Evolutionary conservation across 108 stramenopile species (phyloP), one percentile per base, ranked within the genome.

Genomic region (Nitzschia putrida): DNA sequence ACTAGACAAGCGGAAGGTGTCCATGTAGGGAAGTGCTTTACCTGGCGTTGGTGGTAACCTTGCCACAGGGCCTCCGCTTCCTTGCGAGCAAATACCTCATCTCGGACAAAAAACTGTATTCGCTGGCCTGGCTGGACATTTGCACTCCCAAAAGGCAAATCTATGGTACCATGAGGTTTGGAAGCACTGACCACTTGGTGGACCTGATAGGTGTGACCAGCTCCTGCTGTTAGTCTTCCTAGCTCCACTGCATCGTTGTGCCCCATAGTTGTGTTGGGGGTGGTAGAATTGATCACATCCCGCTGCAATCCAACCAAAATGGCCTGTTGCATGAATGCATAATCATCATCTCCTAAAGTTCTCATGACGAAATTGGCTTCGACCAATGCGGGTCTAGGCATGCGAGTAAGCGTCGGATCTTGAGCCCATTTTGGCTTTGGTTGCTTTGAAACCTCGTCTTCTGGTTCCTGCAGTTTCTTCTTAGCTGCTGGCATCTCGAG

Each of bases 311-410:
- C 93, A 21, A 94, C 77, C 13, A 94, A 55, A 16, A 94, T 47
- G n/a, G 82, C 78, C 34, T 84, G 79, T 44, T 87, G 69, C 93
- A 94, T 94, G 60, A 87, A 94, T 1, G 87, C 74, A 63, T 84
- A 85, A 76, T 94, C 93, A 56, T 91, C 93, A 55, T 91, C 93
- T 24, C 77, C 82, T 18, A 91, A 71, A n/a, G 82, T 76, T 29
- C 77, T 68, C 88, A 94, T 89, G 29, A 94, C 42, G 63, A 87
- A 90, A 67, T 94, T 94, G 14, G 90, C 93, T 72, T 94, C 93
- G 14, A 90, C 93, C 26, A 94, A 60, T 3, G 81, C 79, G 18
- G 93, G 93, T 65, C 91, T 94, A 10, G 90, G 90, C 29, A 94
- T 91, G 24, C 82, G 73, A 5, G 89, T 88, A 61, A 90, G 88